Evolutionary conservation across 208 protist genomes (phyloP).

Genomic region (Trypanosoma cruzi): DNA sequence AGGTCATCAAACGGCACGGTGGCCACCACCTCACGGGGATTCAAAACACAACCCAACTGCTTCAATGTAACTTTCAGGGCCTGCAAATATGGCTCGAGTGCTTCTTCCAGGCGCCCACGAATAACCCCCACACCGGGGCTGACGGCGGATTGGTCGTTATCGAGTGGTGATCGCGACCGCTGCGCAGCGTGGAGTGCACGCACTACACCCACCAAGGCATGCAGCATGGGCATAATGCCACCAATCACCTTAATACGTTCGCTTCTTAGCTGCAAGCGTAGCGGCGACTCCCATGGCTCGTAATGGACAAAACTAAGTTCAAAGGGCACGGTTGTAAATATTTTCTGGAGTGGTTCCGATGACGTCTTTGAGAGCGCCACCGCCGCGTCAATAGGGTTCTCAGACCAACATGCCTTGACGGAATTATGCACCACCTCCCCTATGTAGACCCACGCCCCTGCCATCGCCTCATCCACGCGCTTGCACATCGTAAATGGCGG

Average conservation of each 20-base stretch:
- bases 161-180: not conserved
- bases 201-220: slow-evolving; percentile 40
- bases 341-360: slow-evolving; percentile 43
- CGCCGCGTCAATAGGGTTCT: slow-evolving; percentile 48
- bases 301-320: slow-evolving; percentile 54
- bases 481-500: slow-evolving; percentile 36
- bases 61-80: slow-evolving; percentile 38
- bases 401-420: slow-evolving; percentile 48
- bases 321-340: slow-evolving; percentile 22
- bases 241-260: slow-evolving; percentile 46
- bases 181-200: slow-evolving; percentile 33
- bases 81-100: slow-evolving; percentile 32
- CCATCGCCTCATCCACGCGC: slow-evolving; percentile 40
- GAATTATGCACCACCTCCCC: slow-evolving; percentile 32
- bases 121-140: slow-evolving; percentile 18
- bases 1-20: slow-evolving; percentile 53
- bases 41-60: slow-evolving; percentile 39
- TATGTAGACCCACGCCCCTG: slow-evolving; percentile 32
- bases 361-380: slow-evolving; percentile 32
- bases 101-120: slow-evolving; percentile 18
- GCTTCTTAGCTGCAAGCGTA: slow-evolving; percentile 53
- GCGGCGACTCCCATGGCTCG: slow-evolving; percentile 60
- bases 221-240: slow-evolving; percentile 40
- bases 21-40: slow-evolving; percentile 34
- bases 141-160: too few species aligned